These are phyloP conservation scores for Tuber indicum DNA, from an alignment of 495 filamentous ascomycete genomes.

Conservation along the genomic window DNA sequence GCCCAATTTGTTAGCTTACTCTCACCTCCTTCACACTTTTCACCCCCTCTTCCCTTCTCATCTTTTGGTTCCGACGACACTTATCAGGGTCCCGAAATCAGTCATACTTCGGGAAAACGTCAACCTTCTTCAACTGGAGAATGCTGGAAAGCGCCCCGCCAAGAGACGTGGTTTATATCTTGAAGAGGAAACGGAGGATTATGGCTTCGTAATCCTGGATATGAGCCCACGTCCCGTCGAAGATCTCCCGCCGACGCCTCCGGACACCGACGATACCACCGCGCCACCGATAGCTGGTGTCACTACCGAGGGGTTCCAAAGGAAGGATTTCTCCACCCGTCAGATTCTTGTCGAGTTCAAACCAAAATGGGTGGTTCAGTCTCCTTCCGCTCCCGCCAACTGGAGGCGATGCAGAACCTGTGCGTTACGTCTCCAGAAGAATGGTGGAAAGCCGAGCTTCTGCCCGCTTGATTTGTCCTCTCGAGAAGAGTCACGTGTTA, in stretches of 20 bases:
- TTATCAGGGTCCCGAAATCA: constrained; percentile 29
- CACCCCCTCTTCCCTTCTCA: constrained; percentile 36
- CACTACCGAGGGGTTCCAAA: background rate
- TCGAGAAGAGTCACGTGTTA: constrained; percentile 40
- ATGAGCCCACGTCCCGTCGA: constrained; percentile 54
- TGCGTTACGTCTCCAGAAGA: constrained; percentile 51
- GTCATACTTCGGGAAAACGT: constrained; percentile 28
- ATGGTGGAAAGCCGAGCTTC: constrained; percentile 32
- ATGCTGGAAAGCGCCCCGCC: constrained; percentile 4
- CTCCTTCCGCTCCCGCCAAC: constrained; percentile 61
- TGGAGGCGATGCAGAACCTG: constrained; percentile 78
- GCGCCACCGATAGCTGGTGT: background rate
- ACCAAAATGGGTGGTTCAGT: constrained; percentile 88
- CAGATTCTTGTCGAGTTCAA: constrained; percentile 70
- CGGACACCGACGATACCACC: background rate
- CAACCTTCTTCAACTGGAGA: constrained; percentile 16
- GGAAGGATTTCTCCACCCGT: constrained; percentile 1
- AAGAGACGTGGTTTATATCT: constrained; percentile 36
- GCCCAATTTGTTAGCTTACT: constrained; percentile 33
- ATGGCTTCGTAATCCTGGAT: constrained; percentile 70
- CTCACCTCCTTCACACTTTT: constrained; percentile 31
- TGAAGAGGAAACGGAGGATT: constrained; percentile 45
- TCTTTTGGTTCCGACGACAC: constrained; percentile 28
- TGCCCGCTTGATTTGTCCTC: constrained; percentile 46
- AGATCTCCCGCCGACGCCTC: constrained; percentile 8